Base-by-base conservation (phyloP, 352 stramenopile species). In the Globisporangium ultimum region DNA sequence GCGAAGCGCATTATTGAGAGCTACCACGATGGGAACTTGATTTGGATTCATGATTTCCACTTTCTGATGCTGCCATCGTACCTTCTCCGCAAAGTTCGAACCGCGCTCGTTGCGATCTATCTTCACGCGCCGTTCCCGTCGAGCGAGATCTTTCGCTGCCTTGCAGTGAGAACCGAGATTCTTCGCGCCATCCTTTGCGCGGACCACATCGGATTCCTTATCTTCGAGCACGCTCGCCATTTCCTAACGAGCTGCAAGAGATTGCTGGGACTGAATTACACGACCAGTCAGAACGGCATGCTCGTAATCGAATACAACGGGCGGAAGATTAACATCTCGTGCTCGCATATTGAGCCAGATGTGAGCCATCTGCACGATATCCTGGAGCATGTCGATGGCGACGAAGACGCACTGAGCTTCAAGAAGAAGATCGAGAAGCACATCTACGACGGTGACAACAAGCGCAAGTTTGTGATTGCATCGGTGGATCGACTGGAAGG, bases 21-120 rank as follows among this genome's bases (percentile, higher is more conserved):
- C 48, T 96, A 93, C 52, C 70, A 93, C 65, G 69, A 78, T 8
- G 81, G 86, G 17, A 78, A 97, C 68, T 72, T 97, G 46, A 89
- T 99, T 56, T 99, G 97, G 97, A 96, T 99, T 48, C 96, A 99
- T 68, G 97, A 97, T 53, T 99, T 98, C 64, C 96, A 99, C 73
- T 87, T 99, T 40, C 81, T 99, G 58, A 96, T 99, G 66, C 75
- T 99, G 40, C 97, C 97, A 12, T 98, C 89, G 7, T 99, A 98
- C 58, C 71, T 99, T 42, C 88, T 96, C 21, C 80, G 96, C 24
- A 84, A 91, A 17, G 79, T 98, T 38, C 70, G 76, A 0, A 95
- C 87, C 22, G 95, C 96, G 18, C 91, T 97, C 60, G 91, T 99
- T 65, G 97, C 96, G 7, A 87, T 98, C 47, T 99, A 99, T 72